Evolutionary conservation across 345 rosid genomes (phyloP).

Genomic region (Eucalyptus tenuipes): DNA sequence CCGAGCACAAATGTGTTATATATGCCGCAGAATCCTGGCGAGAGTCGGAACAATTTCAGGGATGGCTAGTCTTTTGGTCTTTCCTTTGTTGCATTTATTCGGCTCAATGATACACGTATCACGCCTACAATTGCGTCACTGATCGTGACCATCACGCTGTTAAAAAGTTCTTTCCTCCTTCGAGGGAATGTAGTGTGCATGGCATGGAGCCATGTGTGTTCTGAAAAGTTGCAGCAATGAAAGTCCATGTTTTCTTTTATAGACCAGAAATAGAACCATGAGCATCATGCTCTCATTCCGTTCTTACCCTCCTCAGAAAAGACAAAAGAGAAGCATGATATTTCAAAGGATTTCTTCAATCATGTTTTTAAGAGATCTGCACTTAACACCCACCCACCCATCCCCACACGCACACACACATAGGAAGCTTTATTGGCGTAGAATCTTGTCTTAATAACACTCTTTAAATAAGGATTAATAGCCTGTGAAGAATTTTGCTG

Average conservation of each 20-base stretch:
- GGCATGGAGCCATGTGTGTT: not conserved
- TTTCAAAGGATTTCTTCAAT: not conserved
- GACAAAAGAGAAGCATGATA: not conserved
- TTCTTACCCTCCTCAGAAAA: not conserved
- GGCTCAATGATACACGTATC: not conserved
- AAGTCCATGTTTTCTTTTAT: not conserved
- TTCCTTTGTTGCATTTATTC: not conserved
- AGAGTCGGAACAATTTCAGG: not conserved
- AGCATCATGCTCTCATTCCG: not conserved
- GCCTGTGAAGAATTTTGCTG: not conserved
- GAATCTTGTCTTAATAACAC: not conserved
- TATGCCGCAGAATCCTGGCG: not conserved
- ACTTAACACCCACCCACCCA: not conserved
- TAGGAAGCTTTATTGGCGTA: not conserved
- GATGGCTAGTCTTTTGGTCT: not conserved
- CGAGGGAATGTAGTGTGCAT: not conserved
- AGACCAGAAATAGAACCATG: not conserved
- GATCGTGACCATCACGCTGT: not conserved
- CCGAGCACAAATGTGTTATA: not conserved
- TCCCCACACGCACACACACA: fast-evolving
- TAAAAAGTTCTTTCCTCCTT: not conserved
- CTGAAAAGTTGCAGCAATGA: not conserved
- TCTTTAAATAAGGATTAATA: not conserved
- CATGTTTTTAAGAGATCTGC: not conserved
- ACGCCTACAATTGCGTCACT: not conserved